Evolutionary conservation across 2,329 filamentous ascomycete genomes (phyloP), one percentile per base, ranked within the genome.

Genomic region (Colletotrichum noveboracense): DNA sequence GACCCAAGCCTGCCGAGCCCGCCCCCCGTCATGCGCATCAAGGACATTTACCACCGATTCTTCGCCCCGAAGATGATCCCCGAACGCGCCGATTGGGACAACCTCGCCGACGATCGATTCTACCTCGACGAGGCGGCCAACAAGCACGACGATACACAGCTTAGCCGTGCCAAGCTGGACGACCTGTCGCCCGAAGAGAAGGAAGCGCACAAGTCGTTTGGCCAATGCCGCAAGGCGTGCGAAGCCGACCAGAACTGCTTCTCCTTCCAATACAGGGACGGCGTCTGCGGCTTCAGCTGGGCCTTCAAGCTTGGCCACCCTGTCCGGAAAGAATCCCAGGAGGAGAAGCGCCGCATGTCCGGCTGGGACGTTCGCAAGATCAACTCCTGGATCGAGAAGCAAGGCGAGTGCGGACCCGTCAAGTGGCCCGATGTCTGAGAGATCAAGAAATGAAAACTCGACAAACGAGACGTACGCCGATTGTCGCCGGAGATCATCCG

Each of bases 31-130:
- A 81, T 89, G 26, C 82, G 86, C 5, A 85, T 89, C 77, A 84
- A 84, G 66, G 89, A 91, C 71, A 80, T 91, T 36, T 91, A 86
- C 78, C 72, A 87, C 48, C 81, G 85, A 60, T 89, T 89, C 76
- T 79, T 90, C 55, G 83, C 82, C 38, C 83, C 84, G 3, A 83
- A 84, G 55, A 82, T 91, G 26, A 76, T 78, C 24, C 70, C 80
- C 3, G 77, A 79, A 10, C 86, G 86, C 72, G 82, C 86, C 16
- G 85, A 90, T 81, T 91, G 90, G 90, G 87, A 91, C 78, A 91
- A 91, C 77, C 77, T 86, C 10, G 86, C 86, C 60, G 85, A 89
- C n/a, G 86, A 88, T 43, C 81, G 82, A 16, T 81, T 82, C 66
- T 89, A 89, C 78, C 78, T 87, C 69, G 83, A 87, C 76, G 76